These are phyloP conservation scores for Myxozyma kluyveri DNA, from an alignment of 805 yeast species.

Conservation along the genomic window DNA sequence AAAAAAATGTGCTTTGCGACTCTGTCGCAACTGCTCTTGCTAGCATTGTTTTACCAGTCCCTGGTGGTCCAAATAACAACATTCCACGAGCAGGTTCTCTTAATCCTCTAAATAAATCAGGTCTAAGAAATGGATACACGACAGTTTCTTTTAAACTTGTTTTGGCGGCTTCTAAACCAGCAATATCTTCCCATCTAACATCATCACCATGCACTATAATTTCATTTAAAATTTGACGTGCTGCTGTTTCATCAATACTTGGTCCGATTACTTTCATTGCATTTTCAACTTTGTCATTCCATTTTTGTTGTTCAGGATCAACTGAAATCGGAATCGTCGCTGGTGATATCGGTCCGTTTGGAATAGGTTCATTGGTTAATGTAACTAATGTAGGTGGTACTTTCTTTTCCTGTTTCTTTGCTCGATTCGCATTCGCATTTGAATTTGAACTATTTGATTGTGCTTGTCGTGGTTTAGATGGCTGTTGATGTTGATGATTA, in stretches of 20 bases:
- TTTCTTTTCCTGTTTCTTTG: background rate
- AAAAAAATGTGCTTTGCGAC: constrained; percentile 86
- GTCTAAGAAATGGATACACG: constrained; percentile 91
- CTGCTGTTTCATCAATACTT: constrained; percentile 67
- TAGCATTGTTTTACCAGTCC: constrained; percentile 98
- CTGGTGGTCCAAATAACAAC: constrained; percentile 96
- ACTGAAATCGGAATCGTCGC: constrained; percentile 22
- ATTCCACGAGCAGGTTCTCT: constrained; percentile 96
- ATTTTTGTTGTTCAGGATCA: constrained; percentile 25
- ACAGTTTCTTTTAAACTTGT: constrained; percentile 88
- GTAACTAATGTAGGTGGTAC: too few species aligned
- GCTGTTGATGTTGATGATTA: too few species aligned
- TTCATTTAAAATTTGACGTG: constrained; percentile 80
- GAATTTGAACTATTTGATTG: too few species aligned
- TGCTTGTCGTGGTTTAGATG: background rate
- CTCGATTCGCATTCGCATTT: background rate
- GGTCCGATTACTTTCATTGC: constrained; percentile 49
- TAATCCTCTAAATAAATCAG: constrained; percentile 85
- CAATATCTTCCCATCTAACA: constrained; percentile 92
- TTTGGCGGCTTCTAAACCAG: constrained; percentile 88
- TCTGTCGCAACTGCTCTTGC: constrained; percentile 97
- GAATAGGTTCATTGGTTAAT: too few species aligned
- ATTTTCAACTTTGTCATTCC: constrained; percentile 27
- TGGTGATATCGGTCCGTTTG: background rate
- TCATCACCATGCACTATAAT: constrained; percentile 87